Evolutionary conservation across 2,329 filamentous ascomycete genomes (phyloP), one percentile per base, ranked within the genome.

Genomic region (Ophiostoma ips): DNA sequence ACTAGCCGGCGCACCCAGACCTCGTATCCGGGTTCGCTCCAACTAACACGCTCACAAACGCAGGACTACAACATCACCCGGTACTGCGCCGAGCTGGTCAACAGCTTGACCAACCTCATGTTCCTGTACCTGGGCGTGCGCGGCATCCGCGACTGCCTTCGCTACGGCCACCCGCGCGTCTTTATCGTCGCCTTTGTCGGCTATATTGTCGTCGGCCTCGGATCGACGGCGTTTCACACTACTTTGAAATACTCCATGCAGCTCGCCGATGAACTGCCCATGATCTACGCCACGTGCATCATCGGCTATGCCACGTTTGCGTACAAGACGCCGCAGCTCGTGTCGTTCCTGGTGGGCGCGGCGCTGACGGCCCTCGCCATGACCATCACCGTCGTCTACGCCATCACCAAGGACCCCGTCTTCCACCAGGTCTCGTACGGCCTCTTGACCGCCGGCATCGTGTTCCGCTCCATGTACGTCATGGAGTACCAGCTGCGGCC

Each of bases 341-440:
- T 48, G 40, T 60, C 76, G 1, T 58, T 71, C 1, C 52, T 73
- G 12, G 68, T 88, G 9, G 84, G 71, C 8, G 37, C 79, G 5
- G 70, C 69, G 13, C 70, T 86, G 10, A 60, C 78, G 6, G 65
- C 65, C 10, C 63, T 81, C 30, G 71, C 76, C n/a, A 64, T 73
- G 28, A 83, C 81, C 59, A 89, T 94, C 62, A 92, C 87, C 13
- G 71, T 54, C 12, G 52, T 50, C 64, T 94, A 94, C 65, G 84
- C 88, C 61, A 79, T 85, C 55, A 78, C 88, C 15, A 86, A 89
- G 61, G 81, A 94, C 56, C 86, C 87, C 0, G 70, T 77, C 1
- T 94, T 94, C 63, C 87, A 94, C 65, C 86, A 94, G 62, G 81
- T 79, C 53, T 83, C 82, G 5, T 94, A 88, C 58, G 84, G 80